These are phyloP conservation scores for Diaporthe citrichinensis DNA, from an alignment of 2,329 filamentous ascomycete species.

Conservation along the genomic window DNA sequence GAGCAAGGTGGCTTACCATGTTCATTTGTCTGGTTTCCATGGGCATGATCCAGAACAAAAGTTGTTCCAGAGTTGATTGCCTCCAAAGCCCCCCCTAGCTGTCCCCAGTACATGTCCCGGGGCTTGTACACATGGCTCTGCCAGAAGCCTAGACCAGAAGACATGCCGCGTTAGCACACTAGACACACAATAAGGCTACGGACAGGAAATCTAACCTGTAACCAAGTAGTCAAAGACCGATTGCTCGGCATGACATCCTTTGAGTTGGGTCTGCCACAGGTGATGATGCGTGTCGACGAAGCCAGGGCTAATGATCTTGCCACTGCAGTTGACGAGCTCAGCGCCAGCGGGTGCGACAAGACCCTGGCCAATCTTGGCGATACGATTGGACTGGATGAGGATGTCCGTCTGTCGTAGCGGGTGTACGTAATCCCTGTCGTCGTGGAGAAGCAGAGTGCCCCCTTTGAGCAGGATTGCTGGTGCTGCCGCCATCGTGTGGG, in stretches of 20 bases:
- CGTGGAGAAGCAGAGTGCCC: constrained; percentile 43
- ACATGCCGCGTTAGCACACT: neutral
- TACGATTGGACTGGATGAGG: constrained; percentile 30
- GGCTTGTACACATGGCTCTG: constrained; percentile 15
- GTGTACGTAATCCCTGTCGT: constrained; percentile 38
- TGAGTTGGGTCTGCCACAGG: constrained; percentile 23
- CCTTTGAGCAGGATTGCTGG: constrained; percentile 40
- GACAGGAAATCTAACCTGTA: neutral
- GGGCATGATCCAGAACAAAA: constrained; percentile 19
- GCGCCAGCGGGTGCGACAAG: constrained; percentile 1
- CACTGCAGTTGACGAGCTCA: constrained; percentile 12
- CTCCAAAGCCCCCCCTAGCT: constrained; percentile 15
- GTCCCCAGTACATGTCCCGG: constrained; percentile 18
- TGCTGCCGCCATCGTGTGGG: neutral
- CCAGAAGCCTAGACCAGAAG: neutral
- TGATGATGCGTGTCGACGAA: constrained; percentile 29
- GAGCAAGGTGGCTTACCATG: neutral
- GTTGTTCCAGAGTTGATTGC: constrained; percentile 19
- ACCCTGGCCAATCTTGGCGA: constrained; percentile 38
- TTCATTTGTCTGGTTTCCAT: neutral
- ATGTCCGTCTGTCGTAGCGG: constrained; percentile 41
- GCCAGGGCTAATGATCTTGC: constrained; percentile 23
- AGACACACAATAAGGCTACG: neutral
- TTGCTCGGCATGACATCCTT: constrained; percentile 2
- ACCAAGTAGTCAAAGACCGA: constrained; percentile 13